Conservation (phyloP, 768 basidiomycete genomes). For the Terana coerulea region DNA sequence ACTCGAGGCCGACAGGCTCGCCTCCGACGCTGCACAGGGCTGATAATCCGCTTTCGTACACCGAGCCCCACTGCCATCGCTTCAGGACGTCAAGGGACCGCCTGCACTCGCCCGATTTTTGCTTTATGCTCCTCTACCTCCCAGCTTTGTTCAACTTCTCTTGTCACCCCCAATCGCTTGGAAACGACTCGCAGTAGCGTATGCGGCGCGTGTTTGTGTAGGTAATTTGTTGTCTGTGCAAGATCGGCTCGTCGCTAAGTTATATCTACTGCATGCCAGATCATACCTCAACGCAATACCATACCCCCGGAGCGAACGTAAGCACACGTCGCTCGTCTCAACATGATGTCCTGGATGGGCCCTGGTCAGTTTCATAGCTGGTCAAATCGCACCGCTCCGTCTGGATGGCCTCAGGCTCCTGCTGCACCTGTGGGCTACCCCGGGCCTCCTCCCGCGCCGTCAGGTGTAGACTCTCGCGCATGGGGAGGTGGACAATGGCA, state of each 20-base stretch:
- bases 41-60: too few species aligned
- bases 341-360: slow-evolving; percentile 15
- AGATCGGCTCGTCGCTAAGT: too few species aligned
- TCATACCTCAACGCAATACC: too few species aligned
- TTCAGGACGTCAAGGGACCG: too few species aligned
- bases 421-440: slow-evolving; percentile 33
- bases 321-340: background rate
- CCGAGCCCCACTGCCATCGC: too few species aligned
- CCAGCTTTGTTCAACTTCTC: background rate
- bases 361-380: slow-evolving; percentile 12
- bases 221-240: too few species aligned
- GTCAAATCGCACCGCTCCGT: slow-evolving; percentile 8
- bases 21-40: too few species aligned
- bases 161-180: too few species aligned
- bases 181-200: too few species aligned
- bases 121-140: background rate
- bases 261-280: too few species aligned
- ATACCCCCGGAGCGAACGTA: background rate
- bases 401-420: slow-evolving; percentile 34
- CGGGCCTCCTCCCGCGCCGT: slow-evolving; percentile 53
- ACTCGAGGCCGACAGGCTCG: background rate
- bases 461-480: slow-evolving; percentile 39
- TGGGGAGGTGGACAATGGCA: slow-evolving; percentile 45
- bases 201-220: too few species aligned
- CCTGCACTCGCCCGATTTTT: too few species aligned